phyloP scores from a whole-genome alignment of 2,329 filamentous ascomycete species.

The Dichotomopilus funicola region DNA sequence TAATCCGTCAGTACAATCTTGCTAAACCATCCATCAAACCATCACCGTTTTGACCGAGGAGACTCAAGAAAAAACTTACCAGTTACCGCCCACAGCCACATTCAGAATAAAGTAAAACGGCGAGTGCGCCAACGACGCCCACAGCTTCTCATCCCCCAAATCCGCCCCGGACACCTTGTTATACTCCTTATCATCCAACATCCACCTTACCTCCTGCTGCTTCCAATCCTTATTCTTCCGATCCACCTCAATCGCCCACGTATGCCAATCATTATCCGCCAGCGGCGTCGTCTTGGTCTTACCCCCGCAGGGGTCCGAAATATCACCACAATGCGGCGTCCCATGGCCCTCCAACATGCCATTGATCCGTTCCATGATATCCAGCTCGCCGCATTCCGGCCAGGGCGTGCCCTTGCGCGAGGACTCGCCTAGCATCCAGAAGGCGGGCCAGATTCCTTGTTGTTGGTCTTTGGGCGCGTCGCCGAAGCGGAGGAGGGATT shows the following conservation, averaged over 20 bases:
- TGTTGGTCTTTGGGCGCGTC: conserved; percentile 31
- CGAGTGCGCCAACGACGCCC: conserved; percentile 42
- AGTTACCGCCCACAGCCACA: conserved; percentile 23
- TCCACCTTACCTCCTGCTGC: conserved; percentile 40
- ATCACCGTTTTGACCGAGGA: background rate
- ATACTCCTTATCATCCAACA: background rate
- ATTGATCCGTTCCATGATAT: conserved; percentile 43
- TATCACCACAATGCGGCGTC: conserved; percentile 24
- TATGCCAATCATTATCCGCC: conserved; percentile 41
- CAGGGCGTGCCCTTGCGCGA: conserved; percentile 39
- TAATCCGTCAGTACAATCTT: background rate
- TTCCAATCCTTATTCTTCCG: conserved; percentile 36
- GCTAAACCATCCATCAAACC: background rate
- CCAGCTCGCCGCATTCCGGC: conserved; percentile 44
- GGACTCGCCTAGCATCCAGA: conserved; percentile 44
- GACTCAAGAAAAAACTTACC: conserved; percentile 21
- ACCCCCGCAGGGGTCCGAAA: background rate
- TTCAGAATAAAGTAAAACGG: conserved; percentile 22
- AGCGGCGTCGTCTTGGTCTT: conserved; percentile 22
- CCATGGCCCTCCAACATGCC: conserved; percentile 38
- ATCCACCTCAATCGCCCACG: conserved; percentile 42
- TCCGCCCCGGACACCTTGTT: conserved; percentile 30
- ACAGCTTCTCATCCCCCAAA: conserved; percentile 38
- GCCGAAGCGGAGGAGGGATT: conserved; percentile 41
- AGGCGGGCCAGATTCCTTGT: conserved; percentile 47